Conservation (phyloP, 1,284 basidiomycete genomes). For the Trametes pubescens region DNA sequence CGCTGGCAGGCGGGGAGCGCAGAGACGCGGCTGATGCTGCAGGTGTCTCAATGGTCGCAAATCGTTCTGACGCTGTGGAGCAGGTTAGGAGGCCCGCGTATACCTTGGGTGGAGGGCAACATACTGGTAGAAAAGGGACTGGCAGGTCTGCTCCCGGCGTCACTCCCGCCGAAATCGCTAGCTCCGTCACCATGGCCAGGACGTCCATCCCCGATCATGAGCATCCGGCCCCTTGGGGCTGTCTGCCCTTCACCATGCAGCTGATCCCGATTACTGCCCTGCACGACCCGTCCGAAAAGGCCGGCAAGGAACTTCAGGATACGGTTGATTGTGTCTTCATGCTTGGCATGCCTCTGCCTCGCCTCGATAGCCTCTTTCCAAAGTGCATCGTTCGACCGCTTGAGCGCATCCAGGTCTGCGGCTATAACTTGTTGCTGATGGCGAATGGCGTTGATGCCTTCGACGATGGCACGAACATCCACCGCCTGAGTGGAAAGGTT, state of each 20-base stretch:
- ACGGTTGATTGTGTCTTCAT: conserved; percentile 95
- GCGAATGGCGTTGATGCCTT: conserved; percentile 88
- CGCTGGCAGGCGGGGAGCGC: background rate
- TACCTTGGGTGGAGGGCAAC: conserved; percentile 6
- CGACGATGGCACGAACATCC: conserved; percentile 80
- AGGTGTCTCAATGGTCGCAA: conserved; percentile 45
- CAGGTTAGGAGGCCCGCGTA: background rate
- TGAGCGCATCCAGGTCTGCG: conserved; percentile 87
- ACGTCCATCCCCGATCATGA: conserved; percentile 72
- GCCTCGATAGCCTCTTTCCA: conserved; percentile 93
- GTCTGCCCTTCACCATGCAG: conserved; percentile 47
- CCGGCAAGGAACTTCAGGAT: conserved; percentile 95
- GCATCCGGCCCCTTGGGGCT: conserved; percentile 58
- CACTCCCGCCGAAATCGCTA: conserved; percentile 47
- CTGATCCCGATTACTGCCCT: conserved; percentile 53
- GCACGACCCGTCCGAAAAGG: conserved; percentile 79
- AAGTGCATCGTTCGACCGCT: conserved; percentile 86
- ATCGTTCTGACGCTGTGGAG: conserved; percentile 35
- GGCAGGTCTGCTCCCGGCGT: conserved; percentile 22
- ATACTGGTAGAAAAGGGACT: conserved; percentile 34
- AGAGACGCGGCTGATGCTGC: conserved; percentile 29
- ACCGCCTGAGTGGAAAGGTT: conserved; percentile 61
- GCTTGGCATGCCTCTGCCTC: conserved; percentile 83
- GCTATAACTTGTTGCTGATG: conserved; percentile 92
- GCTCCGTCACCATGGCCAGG: conserved; percentile 46